Percentiles rank a stretch among this genome's conserved stretches.
Evolutionary conservation across 345 rosid genomes (phyloP).

Genomic region (Citrus unshiu): DNA sequence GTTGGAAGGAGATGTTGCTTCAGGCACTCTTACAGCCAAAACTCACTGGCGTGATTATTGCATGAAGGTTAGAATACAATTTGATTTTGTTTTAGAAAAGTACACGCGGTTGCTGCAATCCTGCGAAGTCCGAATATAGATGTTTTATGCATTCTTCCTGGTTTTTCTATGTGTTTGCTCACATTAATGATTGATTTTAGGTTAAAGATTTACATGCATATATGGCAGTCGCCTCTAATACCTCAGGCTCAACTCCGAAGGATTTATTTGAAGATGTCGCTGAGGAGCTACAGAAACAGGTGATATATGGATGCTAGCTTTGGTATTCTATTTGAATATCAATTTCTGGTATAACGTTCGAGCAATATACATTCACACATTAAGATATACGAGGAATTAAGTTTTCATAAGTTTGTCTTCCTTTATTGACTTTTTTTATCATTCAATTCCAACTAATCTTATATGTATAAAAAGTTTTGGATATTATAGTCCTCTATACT

Average conservation of each 20-base stretch:
- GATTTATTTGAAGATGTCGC: constrained; percentile 90
- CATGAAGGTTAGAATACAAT: constrained; percentile 48
- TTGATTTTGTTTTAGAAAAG: constrained; percentile 7
- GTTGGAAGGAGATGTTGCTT: constrained; percentile 74
- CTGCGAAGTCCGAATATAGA: neutral
- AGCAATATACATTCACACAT: neutral
- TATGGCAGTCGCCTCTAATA: constrained; percentile 84
- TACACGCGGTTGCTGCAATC: neutral
- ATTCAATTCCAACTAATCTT: neutral
- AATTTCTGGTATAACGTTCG: neutral
- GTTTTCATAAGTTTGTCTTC: neutral
- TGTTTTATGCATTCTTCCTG: neutral
- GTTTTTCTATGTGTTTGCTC: neutral
- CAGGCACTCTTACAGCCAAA: constrained; percentile 77
- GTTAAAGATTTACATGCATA: constrained; percentile 79
- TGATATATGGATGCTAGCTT: constrained; percentile 7
- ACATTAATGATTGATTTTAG: constrained; percentile 25
- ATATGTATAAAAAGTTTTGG: neutral
- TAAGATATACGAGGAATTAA: neutral
- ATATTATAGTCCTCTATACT: neutral
- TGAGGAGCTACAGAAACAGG: constrained; percentile 87
- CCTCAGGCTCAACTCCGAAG: constrained; percentile 87
- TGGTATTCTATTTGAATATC: neutral
- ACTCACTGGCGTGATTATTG: constrained; percentile 89
- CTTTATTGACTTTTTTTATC: neutral